Conservation (phyloP, 345 rosid species). For the Ricinus communis region DNA sequence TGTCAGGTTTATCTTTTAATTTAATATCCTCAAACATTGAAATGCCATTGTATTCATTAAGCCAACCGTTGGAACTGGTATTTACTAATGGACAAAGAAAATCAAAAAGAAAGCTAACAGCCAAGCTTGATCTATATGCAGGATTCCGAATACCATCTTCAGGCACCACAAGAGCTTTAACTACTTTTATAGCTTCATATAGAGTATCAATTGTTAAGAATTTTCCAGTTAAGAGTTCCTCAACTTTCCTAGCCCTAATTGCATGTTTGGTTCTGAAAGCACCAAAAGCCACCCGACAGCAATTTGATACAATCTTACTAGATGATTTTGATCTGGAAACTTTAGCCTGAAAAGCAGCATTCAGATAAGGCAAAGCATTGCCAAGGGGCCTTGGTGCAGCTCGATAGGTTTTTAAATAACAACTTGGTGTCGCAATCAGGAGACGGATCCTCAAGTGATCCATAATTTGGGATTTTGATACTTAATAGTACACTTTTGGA, state of each 20-base stretch:
- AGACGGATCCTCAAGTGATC: slow-evolving; percentile 22
- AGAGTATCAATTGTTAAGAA: slow-evolving; percentile 42
- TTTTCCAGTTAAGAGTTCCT: slow-evolving; percentile 56
- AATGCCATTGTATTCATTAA: slow-evolving; percentile 15
- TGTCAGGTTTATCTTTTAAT: slow-evolving; percentile 9
- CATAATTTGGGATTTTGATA: slow-evolving; percentile 47
- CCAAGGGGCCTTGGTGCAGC: slow-evolving; percentile 76
- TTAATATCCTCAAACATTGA: slow-evolving; percentile 16
- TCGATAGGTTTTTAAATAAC: slow-evolving; percentile 69
- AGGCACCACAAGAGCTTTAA: slow-evolving; percentile 50
- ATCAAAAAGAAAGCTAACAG: slow-evolving; percentile 64
- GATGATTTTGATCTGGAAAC: slow-evolving; percentile 38
- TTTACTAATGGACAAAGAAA: slow-evolving; percentile 51
- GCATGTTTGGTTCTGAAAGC: slow-evolving; percentile 74
- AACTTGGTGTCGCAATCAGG: slow-evolving; percentile 27
- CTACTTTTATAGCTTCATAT: slow-evolving; percentile 52
- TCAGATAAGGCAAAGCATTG: slow-evolving; percentile 68
- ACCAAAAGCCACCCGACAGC: slow-evolving; percentile 69
- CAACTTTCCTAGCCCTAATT: slow-evolving; percentile 58
- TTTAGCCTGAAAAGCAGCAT: slow-evolving; percentile 76
- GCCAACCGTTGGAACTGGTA: slow-evolving; percentile 2
- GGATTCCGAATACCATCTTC: slow-evolving; percentile 38
- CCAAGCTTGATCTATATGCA: slow-evolving; percentile 71
- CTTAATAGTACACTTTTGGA: slow-evolving; percentile 47
- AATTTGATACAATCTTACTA: slow-evolving; percentile 36